Percentiles rank a stretch among this genome's conserved stretches.
Conservation (phyloP, 306 rosid genomes). For the Trifolium subterraneum region DNA sequence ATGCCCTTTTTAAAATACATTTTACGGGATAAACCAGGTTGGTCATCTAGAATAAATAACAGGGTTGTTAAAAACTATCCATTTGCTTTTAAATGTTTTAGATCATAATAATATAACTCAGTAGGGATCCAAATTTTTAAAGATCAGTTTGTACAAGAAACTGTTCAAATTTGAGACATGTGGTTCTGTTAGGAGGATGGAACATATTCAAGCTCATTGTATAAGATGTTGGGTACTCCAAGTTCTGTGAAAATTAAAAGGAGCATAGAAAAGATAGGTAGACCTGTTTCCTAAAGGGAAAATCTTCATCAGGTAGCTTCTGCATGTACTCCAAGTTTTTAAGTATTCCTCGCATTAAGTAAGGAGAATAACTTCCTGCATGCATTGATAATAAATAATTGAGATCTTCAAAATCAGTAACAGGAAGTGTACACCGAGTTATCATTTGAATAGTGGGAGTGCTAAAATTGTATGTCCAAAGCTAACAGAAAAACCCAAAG, state of each 20-base stretch:
- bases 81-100: constrained; percentile 6
- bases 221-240: background rate
- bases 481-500: background rate
- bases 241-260: too few species aligned
- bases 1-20: background rate
- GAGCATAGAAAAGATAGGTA: background rate
- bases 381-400: constrained; percentile 28
- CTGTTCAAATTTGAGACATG: constrained; percentile 23
- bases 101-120: constrained; percentile 4
- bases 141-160: background rate
- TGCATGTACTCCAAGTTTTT: constrained; percentile 73
- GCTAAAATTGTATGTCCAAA: background rate
- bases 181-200: background rate
- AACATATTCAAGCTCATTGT: background rate
- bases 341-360: constrained; percentile 68
- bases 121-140: constrained; percentile 1
- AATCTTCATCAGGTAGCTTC: constrained; percentile 80
- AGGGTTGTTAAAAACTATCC: background rate
- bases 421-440: background rate
- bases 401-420: constrained; percentile 16
- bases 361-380: constrained; percentile 68
- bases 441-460: too few species aligned
- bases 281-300: constrained; percentile 86
- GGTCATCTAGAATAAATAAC: constrained; percentile 6
- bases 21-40: background rate